Conservation (phyloP, 306 rosid species). For the Inga leiocalycina region DNA sequence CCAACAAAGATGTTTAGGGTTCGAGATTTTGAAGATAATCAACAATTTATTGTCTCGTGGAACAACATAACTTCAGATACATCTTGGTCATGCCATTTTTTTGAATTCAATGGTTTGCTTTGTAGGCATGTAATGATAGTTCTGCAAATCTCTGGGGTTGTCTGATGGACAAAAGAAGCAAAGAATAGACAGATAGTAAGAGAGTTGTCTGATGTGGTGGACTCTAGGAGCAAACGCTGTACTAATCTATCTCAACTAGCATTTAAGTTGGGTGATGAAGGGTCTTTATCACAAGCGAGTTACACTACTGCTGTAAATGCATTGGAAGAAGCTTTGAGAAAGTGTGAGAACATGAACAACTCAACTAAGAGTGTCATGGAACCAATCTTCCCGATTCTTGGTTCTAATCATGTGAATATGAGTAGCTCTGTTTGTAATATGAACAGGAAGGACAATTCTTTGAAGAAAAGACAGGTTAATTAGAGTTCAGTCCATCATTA, state of each 20-base stretch:
- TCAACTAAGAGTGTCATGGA: constrained; percentile 52
- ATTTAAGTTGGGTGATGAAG: constrained; percentile 61
- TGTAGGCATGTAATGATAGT: constrained; percentile 84
- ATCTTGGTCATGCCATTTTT: constrained; percentile 61
- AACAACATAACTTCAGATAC: constrained; percentile 55
- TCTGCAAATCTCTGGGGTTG: constrained; percentile 71
- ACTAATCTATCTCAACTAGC: constrained; percentile 60
- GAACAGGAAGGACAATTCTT: constrained; percentile 51
- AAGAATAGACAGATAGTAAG: constrained; percentile 56
- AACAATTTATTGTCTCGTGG: constrained; percentile 60
- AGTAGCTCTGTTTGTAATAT: constrained; percentile 47
- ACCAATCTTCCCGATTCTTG: constrained; percentile 45
- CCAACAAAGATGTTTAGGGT: constrained; percentile 46
- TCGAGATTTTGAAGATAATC: constrained; percentile 64
- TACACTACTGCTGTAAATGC: constrained; percentile 56
- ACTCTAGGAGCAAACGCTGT: constrained; percentile 54
- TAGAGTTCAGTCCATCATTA: background rate
- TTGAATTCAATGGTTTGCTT: constrained; percentile 76
- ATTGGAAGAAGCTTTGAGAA: constrained; percentile 65
- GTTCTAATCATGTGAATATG: constrained; percentile 23
- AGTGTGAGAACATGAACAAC: constrained; percentile 49
- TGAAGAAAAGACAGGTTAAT: constrained; percentile 68
- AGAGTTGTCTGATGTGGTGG: constrained; percentile 41
- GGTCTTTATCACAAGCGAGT: constrained; percentile 66
- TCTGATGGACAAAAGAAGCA: constrained; percentile 82